phyloP scores from a whole-genome alignment of 495 filamentous ascomycete genomes.

The Hypoxylon lienhwacheense region DNA sequence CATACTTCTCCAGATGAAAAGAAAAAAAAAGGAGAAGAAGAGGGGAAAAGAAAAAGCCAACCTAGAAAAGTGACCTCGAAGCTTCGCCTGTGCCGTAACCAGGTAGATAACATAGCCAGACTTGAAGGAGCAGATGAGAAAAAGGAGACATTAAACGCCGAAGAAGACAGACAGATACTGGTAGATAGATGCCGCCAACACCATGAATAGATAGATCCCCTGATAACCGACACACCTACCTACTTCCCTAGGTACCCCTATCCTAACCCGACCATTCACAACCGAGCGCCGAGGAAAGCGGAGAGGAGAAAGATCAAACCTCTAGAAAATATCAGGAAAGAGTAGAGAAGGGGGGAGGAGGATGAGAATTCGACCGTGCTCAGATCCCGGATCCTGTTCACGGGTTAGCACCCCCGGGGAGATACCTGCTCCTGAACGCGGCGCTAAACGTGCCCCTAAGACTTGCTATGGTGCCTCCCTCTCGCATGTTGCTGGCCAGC shows the following conservation, averaged over 20 bases:
- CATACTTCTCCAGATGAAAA: no score
- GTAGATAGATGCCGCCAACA: no score
- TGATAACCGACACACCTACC: slow-evolving; percentile 10
- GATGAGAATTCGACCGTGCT: neutral
- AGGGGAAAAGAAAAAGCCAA: no score
- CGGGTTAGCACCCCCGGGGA: slow-evolving; percentile 38
- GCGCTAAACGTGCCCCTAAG: slow-evolving; percentile 80
- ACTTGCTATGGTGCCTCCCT: slow-evolving; percentile 69
- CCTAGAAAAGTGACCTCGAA: no score
- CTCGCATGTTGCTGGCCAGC: slow-evolving; percentile 88
- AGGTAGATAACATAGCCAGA: no score
- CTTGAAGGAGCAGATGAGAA: no score
- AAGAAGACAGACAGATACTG: no score
- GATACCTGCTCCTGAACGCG: slow-evolving; percentile 48
- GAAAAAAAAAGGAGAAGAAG: no score
- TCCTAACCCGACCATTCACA: neutral
- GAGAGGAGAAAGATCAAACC: neutral
- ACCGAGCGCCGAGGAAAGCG: no score
- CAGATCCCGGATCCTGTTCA: neutral
- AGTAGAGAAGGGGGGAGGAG: neutral
- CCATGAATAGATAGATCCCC: no score
- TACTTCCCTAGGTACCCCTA: neutral
- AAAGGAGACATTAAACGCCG: no score
- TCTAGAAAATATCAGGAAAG: neutral
- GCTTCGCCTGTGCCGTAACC: no score